Base-by-base conservation (phyloP, 169 alveolate genomes). In the Miamiensis avidus region DNA sequence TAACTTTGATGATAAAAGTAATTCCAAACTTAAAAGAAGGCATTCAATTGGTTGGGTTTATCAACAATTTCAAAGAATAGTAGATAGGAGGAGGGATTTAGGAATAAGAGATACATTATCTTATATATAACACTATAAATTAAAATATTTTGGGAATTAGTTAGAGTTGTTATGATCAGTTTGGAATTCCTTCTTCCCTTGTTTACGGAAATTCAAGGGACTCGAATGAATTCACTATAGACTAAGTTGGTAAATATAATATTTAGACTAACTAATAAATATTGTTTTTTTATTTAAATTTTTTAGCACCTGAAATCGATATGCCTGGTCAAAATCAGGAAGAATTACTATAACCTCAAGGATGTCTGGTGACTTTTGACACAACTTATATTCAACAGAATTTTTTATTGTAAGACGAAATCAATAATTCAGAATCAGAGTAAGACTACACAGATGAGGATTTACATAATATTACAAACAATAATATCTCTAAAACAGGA, bases 161-260 rank as follows among this genome's bases (percentile, higher is more conserved):
- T 73, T 29, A 78, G 33, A 76, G 76, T 78, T 85, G 89, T 32
- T 72, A 72, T 29, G 74, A 34, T 31, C 29, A 74, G 25, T 74
- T 85, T 33, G 89, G 89, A 28, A 78, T 85, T 33, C 85, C 85
- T 34, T 31, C 82, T n/a, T 72, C 81, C 29, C 74, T 85, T 79
- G 69, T 75, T 31, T 85, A 74, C 74, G 89, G 89, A n/a, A 79
- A 78, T 28, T 65, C 77, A 16, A 20, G 32, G 33, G 69, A 85
- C 34, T 65, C 82, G n/a, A 34, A 30, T 25, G 89, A 85, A n/a
- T 85, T 85, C 79, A 78, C 82, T 25, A 81, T 85, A 69, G 89
- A 74, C 64, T 34, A n/a, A 30, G 64, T 79, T 26, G 29, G 32
- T 16, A 49, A 49, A 79, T 15, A 73, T 26, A 73, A 73, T 15